Evolutionary conservation across 2,329 filamentous ascomycete species (phyloP).

Genomic region (Diaporthe longicolla): DNA sequence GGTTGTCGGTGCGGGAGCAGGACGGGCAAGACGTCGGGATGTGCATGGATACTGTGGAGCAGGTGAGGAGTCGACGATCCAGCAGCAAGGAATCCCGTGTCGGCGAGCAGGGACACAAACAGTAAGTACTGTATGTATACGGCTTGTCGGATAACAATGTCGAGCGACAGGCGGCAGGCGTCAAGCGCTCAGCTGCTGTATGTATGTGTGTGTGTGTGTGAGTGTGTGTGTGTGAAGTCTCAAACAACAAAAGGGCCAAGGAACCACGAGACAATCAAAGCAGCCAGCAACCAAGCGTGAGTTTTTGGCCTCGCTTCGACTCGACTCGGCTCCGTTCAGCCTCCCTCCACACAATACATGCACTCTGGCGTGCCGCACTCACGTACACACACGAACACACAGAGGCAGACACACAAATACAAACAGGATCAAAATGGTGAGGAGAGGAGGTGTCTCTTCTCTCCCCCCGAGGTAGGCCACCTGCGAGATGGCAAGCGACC

Average conservation of each 20-base stretch:
- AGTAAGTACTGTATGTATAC: constrained; percentile 2
- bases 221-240: constrained; percentile 13
- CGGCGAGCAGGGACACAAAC: constrained; percentile 31
- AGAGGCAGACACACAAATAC: not conserved
- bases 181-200: constrained; percentile 34
- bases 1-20: constrained; percentile 36
- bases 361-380: not conserved
- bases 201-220: not conserved
- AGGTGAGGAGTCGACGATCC: constrained; percentile 41
- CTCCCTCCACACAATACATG: constrained; percentile 12
- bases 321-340: constrained; percentile 17
- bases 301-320: constrained; percentile 10
- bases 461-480: constrained; percentile 6
- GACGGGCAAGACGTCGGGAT: constrained; percentile 37
- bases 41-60: constrained; percentile 42
- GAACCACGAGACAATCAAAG: constrained; percentile 38
- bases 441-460: not conserved
- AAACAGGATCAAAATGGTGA: not conserved
- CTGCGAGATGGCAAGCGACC: constrained; percentile 3
- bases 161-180: constrained; percentile 11
- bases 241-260: constrained; percentile 37
- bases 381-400: not conserved
- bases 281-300: constrained; percentile 23
- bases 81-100: constrained; percentile 37
- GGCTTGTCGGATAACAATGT: constrained; percentile 12